Base-by-base conservation (phyloP, 257 asterid species). In the Knoxia roxburghii region DNA sequence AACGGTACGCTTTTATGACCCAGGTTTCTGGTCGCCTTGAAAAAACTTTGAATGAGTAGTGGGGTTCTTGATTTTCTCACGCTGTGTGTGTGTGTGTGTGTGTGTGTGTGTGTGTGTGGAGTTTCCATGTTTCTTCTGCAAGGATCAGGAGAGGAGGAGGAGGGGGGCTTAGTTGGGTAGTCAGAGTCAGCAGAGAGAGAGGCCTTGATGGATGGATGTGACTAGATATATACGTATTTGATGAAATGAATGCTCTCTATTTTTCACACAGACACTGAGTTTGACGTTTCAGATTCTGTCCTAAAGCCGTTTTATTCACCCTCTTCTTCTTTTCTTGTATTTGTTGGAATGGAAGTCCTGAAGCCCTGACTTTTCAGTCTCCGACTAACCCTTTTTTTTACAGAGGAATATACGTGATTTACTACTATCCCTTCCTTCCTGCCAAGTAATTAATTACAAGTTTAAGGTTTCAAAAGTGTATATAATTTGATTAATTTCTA, bases 251-350 rank as follows among this genome's bases (percentile, higher is more conserved):
- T 72, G 76, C 67, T 60, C 9, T 37, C n/a, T n/a, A n/a, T 18
- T 32, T 35, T 20, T 55, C 72, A 24, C 72, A 57, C 72, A 57
- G n/a, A n/a, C n/a, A n/a, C n/a, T 72, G 61, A 26, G 48, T 56
- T 72, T 72, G 76, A 72, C 76, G 76, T 72, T 65, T 65, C 76
- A 65, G 76, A 72, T 72, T 72, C 76, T 65, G 60, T 72, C 75
- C 40, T 30, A 52, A 37, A 32, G 51, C 75, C 63, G 64, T 61
- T 62, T 46, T 53, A 40, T 62, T 37, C 45, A 49, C 56, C 9
- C 41, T 3, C 4, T 9, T 37, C 41, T 9, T 9, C 9, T 37
- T 37, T 37, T 37, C 41, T 9, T 43, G 48, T 68, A 35, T 26
- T 54, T 68, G 54, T 54, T 26, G 46, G n/a, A n/a, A n/a, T n/a